Conservation (phyloP, 2,329 filamentous ascomycete genomes). For the Orbilia brochopaga region DNA sequence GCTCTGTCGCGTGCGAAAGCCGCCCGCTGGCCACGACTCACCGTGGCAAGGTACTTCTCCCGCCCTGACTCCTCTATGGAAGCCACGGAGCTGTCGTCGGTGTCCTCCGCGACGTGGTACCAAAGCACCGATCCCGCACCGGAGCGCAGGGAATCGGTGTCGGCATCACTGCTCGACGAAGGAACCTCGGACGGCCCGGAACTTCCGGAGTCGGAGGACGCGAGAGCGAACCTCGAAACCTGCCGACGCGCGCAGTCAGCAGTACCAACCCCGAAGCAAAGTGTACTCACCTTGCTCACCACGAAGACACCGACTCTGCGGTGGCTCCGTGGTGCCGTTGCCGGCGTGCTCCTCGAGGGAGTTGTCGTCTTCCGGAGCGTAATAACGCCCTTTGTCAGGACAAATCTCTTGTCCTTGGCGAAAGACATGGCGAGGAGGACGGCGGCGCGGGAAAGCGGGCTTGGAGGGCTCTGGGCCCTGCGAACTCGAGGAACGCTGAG, state of each 20-base stretch:
- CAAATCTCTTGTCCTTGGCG: slow-evolving; percentile 19
- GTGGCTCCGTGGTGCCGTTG: not conserved
- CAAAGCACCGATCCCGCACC: not conserved
- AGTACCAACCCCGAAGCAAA: not conserved
- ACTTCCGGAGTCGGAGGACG: not conserved
- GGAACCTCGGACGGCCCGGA: not conserved
- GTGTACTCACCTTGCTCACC: not conserved
- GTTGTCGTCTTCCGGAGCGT: slow-evolving; percentile 10
- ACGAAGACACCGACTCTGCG: slow-evolving; percentile 2
- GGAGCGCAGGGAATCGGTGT: not conserved
- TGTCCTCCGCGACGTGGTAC: not conserved
- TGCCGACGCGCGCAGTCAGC: not conserved
- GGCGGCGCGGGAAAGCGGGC: not conserved
- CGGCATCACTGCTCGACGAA: not conserved
- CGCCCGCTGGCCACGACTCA: not conserved
- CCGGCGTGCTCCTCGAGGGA: not conserved
- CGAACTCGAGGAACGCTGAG: not conserved
- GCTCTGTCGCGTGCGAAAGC: not conserved
- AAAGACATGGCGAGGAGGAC: slow-evolving; percentile 13
- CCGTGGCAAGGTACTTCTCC: not conserved
- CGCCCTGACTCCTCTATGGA: not conserved
- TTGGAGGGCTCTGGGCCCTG: not conserved
- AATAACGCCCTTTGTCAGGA: slow-evolving; percentile 14
- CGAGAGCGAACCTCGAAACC: not conserved
- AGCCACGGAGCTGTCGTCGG: not conserved